Evolutionary conservation across 139 green algal species (phyloP), one percentile per base, ranked within the genome.

Genomic region (Chlamydomonas sp.): DNA sequence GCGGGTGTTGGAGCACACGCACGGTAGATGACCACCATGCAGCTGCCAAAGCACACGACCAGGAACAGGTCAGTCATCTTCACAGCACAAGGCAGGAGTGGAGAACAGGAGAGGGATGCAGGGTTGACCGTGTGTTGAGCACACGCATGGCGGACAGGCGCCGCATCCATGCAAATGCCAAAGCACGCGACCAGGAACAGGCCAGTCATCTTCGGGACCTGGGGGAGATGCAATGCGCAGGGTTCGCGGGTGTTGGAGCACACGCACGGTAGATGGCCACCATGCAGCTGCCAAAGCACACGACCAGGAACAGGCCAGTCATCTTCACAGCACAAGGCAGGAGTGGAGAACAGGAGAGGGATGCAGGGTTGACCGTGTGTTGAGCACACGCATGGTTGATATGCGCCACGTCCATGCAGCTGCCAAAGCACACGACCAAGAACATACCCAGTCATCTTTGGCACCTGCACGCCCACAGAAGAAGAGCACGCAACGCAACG

Each of bases 131-230:
- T n/a, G n/a, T n/a, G n/a, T n/a, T n/a, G n/a, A n/a, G n/a, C n/a
- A n/a, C n/a, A n/a, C n/a, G n/a, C 83, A 0, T 76, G 74, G 64
- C 81, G 75, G 29, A 72, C 71, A 34, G 73, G 60, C 6, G 75
- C 75, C 22, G 76, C 57, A 31, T 77, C 70, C 73, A 95, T 84
- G 74, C 76, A 87, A 49, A 64, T 83, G 26, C 89, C 89, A 74
- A 95, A 94, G 35, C 84, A 86, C 1, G 92, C 85, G 37, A 95
- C 82, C 26, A 92, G 75, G 72, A 85, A 89, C 47, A 93, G 84
- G 0, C 81, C 87, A 13, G 84, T 38, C 63, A 90, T 64, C 65
- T 90, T 93, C 63, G 80, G 78, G 39, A 78, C 24, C 67, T 89
- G 83, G 16, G 54, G 28, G 35, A 28, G 48, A 20, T 47, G 48